phyloP scores from a whole-genome alignment of 108 stramenopile genomes.

The Skeletonema marinoi region DNA sequence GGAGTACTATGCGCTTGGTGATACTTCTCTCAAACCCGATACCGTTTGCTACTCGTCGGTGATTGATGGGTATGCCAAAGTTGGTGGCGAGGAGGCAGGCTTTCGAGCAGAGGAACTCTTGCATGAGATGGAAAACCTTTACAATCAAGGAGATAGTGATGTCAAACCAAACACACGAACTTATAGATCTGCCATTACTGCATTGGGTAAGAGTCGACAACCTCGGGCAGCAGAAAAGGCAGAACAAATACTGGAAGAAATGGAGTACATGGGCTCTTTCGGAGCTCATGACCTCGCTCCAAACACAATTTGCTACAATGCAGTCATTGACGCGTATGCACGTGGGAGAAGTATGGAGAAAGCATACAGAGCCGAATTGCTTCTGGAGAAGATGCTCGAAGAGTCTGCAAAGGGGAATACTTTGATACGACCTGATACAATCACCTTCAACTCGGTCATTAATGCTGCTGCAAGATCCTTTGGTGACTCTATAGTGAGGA shows the following conservation, averaged over 20 bases:
- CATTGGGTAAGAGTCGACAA: conserved; percentile 26
- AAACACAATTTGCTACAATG: conserved; percentile 68
- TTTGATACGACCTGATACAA: conserved; percentile 55
- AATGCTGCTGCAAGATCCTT: conserved; percentile 42
- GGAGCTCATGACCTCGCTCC: conserved; percentile 42
- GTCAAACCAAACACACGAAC: conserved; percentile 66
- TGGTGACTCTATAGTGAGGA: conserved; percentile 25
- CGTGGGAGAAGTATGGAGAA: conserved; percentile 51
- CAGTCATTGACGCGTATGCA: conserved; percentile 64
- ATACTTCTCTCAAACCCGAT: conserved; percentile 62
- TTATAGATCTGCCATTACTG: conserved; percentile 41
- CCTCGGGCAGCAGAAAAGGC: conserved; percentile 39
- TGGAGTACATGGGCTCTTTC: conserved; percentile 46
- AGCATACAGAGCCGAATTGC: conserved; percentile 43
- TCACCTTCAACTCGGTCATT: conserved; percentile 78
- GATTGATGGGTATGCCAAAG: conserved; percentile 46
- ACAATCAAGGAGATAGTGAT: conserved; percentile 48
- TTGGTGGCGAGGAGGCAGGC: conserved; percentile 55
- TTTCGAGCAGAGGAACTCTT: conserved; percentile 71
- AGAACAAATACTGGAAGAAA: conserved; percentile 55
- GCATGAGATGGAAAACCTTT: conserved; percentile 61
- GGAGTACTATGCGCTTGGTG: conserved; percentile 47
- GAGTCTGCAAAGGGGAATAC: conserved; percentile 37
- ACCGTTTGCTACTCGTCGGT: conserved; percentile 52
- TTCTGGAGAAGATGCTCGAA: conserved; percentile 52